phyloP scores from a whole-genome alignment of 805 yeast genomes.

The Schizosaccharomyces lindneri region DNA sequence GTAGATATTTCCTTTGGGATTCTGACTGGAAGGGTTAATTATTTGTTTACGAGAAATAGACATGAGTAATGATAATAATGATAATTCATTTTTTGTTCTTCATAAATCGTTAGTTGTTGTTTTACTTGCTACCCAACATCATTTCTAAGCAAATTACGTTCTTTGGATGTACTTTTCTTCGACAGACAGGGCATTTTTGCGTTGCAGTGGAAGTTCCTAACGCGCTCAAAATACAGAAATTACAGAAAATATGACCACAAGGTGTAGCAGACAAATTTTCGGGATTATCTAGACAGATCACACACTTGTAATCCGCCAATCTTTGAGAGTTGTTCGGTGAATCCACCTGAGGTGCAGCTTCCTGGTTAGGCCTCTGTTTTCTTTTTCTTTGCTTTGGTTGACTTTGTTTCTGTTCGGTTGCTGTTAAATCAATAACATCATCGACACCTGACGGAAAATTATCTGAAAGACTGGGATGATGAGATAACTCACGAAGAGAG shows the following conservation, averaged over 20 bases:
- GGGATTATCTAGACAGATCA: constrained; percentile 14
- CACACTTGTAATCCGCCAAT: constrained; percentile 9
- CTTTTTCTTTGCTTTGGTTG: background rate
- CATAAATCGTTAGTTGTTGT: background rate
- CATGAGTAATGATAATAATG: background rate
- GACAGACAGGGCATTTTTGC: background rate
- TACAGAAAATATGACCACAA: constrained; percentile 15
- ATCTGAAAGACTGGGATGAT: too few species aligned
- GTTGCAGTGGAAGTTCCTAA: background rate
- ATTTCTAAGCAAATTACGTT: background rate
- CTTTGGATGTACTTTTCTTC: background rate
- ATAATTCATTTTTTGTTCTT: too few species aligned
- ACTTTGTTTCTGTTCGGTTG: background rate
- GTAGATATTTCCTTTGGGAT: constrained; percentile 16
- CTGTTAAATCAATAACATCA: background rate
- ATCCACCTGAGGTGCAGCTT: background rate
- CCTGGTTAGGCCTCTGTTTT: background rate
- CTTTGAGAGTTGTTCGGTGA: background rate
- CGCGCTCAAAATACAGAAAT: background rate
- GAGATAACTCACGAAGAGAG: too few species aligned
- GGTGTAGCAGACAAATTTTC: constrained; percentile 12
- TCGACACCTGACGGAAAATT: too few species aligned
- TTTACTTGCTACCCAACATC: background rate
- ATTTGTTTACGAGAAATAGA: background rate
- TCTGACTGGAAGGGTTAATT: background rate